These are phyloP conservation scores for Podospora australis DNA, from an alignment of 495 filamentous ascomycete genomes.

Conservation along the genomic window DNA sequence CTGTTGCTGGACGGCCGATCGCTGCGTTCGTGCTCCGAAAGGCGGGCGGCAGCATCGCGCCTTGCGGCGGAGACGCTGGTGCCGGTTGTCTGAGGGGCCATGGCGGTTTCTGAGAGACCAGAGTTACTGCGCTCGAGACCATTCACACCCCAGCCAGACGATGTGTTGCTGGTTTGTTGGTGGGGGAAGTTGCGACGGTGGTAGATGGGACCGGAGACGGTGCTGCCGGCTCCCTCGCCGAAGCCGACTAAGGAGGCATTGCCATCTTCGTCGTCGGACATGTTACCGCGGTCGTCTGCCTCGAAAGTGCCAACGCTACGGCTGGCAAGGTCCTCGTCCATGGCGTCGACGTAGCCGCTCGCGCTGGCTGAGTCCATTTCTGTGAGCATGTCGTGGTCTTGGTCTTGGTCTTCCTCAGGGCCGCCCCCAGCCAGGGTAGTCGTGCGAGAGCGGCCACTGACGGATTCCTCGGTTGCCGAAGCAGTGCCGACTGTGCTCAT, in stretches of 20 bases:
- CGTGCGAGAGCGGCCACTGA: conserved; percentile 54
- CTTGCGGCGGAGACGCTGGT: too few species aligned
- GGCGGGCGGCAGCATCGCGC: too few species aligned
- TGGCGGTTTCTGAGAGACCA: too few species aligned
- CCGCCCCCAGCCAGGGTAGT: neutral
- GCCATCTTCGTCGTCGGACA: too few species aligned
- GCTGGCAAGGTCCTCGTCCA: conserved; percentile 13
- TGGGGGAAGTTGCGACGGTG: too few species aligned
- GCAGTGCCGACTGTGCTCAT: conserved; percentile 84
- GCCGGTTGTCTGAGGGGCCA: too few species aligned
- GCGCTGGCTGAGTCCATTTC: conserved; percentile 34
- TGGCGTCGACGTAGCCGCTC: conserved; percentile 36
- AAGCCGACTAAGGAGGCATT: conserved; percentile 71
- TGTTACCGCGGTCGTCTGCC: conserved; percentile 78
- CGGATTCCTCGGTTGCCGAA: conserved; percentile 56
- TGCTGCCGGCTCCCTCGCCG: conserved; percentile 80
- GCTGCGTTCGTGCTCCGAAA: too few species aligned
- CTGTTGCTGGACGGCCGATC: conserved; percentile 6
- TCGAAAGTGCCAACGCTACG: conserved; percentile 58
- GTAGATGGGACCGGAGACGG: conserved; percentile 66
- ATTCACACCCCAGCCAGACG: conserved; percentile 25
- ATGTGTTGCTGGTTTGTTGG: too few species aligned
- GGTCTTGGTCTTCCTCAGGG: conserved; percentile 30
- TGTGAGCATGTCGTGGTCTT: conserved; percentile 36
- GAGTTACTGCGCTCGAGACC: neutral